Conservation (phyloP, 1,139 yeast genomes). For the Candida pseudoviswanathii region DNA sequence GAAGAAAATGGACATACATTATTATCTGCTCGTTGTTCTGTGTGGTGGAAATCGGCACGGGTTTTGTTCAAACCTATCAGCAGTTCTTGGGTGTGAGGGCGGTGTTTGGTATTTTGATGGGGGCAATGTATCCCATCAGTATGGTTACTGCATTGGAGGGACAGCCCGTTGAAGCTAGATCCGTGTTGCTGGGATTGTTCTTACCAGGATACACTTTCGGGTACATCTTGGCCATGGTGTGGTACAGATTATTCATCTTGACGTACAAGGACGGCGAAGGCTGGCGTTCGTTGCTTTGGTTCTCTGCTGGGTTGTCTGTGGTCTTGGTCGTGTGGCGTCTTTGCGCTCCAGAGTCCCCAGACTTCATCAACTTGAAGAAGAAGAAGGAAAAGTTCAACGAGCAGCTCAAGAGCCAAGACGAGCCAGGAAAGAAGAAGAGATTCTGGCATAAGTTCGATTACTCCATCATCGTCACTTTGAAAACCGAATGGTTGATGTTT, state of each 20-base stretch:
- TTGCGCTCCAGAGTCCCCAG: conserved; percentile 36
- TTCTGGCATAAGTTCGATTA: conserved; percentile 17
- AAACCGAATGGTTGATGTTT: conserved; percentile 47
- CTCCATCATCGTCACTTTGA: conserved; percentile 22
- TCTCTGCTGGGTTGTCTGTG: conserved; percentile 61
- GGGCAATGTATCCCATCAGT: conserved; percentile 37
- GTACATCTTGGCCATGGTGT: conserved; percentile 37
- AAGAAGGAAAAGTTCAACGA: conserved; percentile 18
- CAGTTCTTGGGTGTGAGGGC: conserved; percentile 68
- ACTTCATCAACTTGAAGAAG: conserved; percentile 22
- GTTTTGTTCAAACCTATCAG: conserved; percentile 63
- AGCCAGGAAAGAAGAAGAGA: background rate
- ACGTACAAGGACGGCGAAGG: conserved; percentile 51
- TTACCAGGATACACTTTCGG: conserved; percentile 45
- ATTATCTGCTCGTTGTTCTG: conserved; percentile 54
- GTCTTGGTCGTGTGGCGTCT: conserved; percentile 36
- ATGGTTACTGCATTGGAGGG: conserved; percentile 39
- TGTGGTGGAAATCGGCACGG: conserved; percentile 68
- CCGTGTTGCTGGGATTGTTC: conserved; percentile 39
- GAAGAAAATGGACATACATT: conserved; percentile 72
- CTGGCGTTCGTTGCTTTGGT: conserved; percentile 84
- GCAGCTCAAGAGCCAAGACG: conserved; percentile 5
- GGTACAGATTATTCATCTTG: conserved; percentile 55
- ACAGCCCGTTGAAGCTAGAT: conserved; percentile 36
- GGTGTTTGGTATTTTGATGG: conserved; percentile 43